Evolutionary conservation across 257 asterid species (phyloP).

Genomic region (Thymus mandschuricus): DNA sequence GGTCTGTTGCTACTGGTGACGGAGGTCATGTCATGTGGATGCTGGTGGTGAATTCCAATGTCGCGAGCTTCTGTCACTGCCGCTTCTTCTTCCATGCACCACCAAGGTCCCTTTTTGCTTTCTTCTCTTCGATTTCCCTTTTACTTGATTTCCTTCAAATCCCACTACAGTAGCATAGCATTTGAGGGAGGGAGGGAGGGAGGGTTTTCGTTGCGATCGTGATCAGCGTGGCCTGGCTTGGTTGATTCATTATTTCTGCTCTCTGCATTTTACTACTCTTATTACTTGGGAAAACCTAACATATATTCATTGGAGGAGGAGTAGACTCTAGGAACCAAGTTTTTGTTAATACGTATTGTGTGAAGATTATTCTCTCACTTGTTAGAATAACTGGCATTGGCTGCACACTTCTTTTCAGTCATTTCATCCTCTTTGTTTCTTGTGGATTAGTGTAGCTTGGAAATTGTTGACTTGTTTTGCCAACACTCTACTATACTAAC

Average conservation of each 20-base stretch:
- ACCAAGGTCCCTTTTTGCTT: constrained; percentile 33
- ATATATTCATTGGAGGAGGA: background rate
- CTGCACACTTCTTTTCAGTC: constrained; percentile 2
- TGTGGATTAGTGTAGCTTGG: constrained; percentile 23
- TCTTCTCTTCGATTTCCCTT: background rate
- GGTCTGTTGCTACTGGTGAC: constrained; percentile 33
- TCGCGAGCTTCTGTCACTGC: constrained; percentile 59
- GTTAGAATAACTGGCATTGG: constrained; percentile 18
- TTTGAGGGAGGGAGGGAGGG: background rate
- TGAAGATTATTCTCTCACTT: background rate
- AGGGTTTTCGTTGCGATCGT: constrained; percentile 26
- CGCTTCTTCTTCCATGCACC: constrained; percentile 38
- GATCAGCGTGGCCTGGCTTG: constrained; percentile 1
- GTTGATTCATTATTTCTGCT: background rate
- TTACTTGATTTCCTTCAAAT: background rate
- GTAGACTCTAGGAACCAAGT: constrained; percentile 4
- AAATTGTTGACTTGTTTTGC: background rate
- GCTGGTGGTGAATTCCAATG: constrained; percentile 49
- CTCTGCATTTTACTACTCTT: constrained; percentile 14
- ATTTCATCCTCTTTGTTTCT: background rate
- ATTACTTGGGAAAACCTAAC: background rate
- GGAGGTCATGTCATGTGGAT: constrained; percentile 40
- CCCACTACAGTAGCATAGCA: background rate
- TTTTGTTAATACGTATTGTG: no score
- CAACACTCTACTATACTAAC: background rate